Evolutionary conservation across 208 protist species (phyloP), one percentile per base, ranked within the genome.

Genomic region (Leptomonas pyrrhocoris): DNA sequence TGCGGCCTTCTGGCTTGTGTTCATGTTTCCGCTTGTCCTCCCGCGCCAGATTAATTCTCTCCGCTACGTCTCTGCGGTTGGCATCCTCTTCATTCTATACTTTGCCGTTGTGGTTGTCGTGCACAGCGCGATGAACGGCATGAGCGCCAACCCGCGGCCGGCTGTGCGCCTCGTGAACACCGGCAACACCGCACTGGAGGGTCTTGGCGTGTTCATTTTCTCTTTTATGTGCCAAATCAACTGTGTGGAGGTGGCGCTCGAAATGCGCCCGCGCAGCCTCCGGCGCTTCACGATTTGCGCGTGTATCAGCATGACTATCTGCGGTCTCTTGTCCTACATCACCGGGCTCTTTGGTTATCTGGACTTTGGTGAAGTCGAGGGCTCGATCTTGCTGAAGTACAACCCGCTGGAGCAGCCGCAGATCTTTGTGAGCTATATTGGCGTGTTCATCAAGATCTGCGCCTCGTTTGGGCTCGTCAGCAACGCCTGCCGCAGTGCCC

Each of bases 391-490:
- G 25, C 71, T 94, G 23, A 81, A 82, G 67, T 91, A 91, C 71
- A 83, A 88, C 61, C 83, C 87, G 18, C 43, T 77, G 7, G 21
- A 74, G 27, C 62, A 92, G 53, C 38, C 62, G 2, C 55, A 74
- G 54, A 73, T 90, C 25, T 50, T 72, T 40, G 48, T 90, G 16
- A 51, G 73, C 34, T 93, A 88, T 59, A 64, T 86, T 23, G 87
- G 81, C 0, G 68, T 93, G 45, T 70, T 87, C 28, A 65, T 95
- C 48, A 93, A 90, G 63, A 51, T 93, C 49, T 90, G 84, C 40
- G 85, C 79, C 0, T 74, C 74, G 13, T 93, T 84, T 49, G 82
- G 59, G 8, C 54, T 93, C 16, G 59, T 74, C 23, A 81, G 51
- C 60, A 68, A 84, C 51, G 67, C 83, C n/a, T 61, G 61, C 18